Base-by-base conservation (phyloP, 208 protist genomes). In the Acanthamoeba sp. region DNA sequence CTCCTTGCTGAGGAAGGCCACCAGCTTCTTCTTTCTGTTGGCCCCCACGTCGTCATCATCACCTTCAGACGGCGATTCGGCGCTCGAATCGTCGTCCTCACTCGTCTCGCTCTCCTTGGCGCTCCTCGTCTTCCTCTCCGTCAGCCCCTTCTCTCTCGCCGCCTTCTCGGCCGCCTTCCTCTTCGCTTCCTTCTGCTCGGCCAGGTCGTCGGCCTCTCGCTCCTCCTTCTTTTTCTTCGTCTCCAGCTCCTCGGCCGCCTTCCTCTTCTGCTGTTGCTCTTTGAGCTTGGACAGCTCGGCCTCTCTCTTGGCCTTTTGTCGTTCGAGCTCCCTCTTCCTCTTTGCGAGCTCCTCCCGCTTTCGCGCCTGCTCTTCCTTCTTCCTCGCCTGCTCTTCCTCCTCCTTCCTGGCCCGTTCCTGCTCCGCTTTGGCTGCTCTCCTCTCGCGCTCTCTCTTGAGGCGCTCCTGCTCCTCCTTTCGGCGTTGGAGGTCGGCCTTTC, bases 381-480 rank as follows among this genome's bases (percentile, higher is more conserved):
- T 78, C 32, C 62, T 71, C 32, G 62, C 62, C n/a, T 71, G 6
- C 62, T 71, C 45, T 59, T 87, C 71, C 5, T 36, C 71, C 6
- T 82, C 71, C 34, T 87, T n/a, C 24, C 45, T 20, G 42, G 34
- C 36, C 7, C 50, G 50, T 20, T 84, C 45, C 36, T 52, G 36
- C 27, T 20, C 40, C 20, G 78, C 78, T 29, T 87, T 52, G 3
- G 78, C 78, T 4, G 78, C 78, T 59, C 32, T 18, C 22, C 45
- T 59, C 78, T 87, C 40, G 20, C 40, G 73, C 52, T 55, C 73
- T 2, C 20, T 84, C 45, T 50, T 84, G 22, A 55, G 36, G 20
- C 45, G 73, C 20, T 84, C 45, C 14, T 52, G 40, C 73, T 84
- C 73, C 52, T 84, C 73, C 45, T 52, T 84, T 50, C 38, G 18